Conservation (phyloP, 176 grass and related monocot genomes). For the Hsuehochloa calcarea region DNA sequence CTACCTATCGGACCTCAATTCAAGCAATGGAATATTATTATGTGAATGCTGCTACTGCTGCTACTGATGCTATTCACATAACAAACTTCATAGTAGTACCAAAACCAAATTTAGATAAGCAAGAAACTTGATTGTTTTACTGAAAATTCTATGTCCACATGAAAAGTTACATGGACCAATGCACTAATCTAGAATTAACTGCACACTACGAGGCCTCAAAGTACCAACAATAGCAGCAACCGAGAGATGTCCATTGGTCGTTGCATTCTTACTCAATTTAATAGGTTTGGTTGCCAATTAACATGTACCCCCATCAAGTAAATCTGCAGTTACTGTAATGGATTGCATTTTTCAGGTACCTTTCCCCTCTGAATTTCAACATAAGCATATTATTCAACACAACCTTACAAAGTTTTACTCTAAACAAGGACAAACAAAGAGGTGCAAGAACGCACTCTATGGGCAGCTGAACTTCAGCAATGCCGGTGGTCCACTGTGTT, state of each 20-base stretch:
- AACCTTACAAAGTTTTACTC: not conserved
- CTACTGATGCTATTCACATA: not conserved
- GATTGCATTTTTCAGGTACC: not conserved
- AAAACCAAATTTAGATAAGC: not conserved
- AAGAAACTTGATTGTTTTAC: not conserved
- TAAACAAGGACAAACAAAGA: constrained; percentile 6
- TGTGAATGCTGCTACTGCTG: not conserved
- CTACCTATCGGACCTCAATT: not conserved
- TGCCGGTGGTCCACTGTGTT: constrained; percentile 97
- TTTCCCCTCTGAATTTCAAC: not conserved
- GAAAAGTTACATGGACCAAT: not conserved
- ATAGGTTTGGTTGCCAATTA: constrained; percentile 7
- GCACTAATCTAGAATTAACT: not conserved
- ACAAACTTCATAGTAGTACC: not conserved
- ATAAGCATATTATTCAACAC: not conserved
- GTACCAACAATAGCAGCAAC: not conserved
- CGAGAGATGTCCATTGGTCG: not conserved
- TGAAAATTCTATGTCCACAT: not conserved
- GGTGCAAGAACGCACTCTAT: constrained; percentile 58
- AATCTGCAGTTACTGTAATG: not conserved
- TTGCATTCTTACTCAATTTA: not conserved
- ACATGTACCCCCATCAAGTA: not conserved
- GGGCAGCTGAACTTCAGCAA: constrained; percentile 81
- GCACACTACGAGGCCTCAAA: not conserved
- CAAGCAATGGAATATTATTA: not conserved